Evolutionary conservation across 2,329 filamentous ascomycete genomes (phyloP), one percentile per base, ranked within the genome.

Genomic region (Botrytis cinerea): DNA sequence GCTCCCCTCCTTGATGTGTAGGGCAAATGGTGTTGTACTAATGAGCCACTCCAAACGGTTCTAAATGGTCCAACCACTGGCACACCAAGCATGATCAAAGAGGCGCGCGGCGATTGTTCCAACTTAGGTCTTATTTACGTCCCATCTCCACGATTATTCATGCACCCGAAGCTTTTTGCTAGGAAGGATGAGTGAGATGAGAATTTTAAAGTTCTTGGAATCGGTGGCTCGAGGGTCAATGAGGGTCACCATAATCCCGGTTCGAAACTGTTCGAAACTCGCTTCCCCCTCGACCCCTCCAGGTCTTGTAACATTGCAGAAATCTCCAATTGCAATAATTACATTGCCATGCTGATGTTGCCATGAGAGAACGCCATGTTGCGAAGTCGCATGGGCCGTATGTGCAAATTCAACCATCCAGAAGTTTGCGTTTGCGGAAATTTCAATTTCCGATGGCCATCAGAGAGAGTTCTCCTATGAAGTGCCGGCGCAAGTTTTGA

Each of bases 181-280:
- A 46, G 45, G n/a, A 43, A 54, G 46, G 46, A 57, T 54, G 14
- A 43, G 46, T 25, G 62, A 68, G 70, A 68, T 72, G 60, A 61
- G 62, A 60, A 18, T 69, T 69, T 51, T 25, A 32, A 64, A 32
- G 28, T 35, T 45, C 69, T 71, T 71, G 66, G 48, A 40, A 32
- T 38, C 43, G 70, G 60, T 72, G 70, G 60, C 60, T 72, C 60
- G 46, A 72, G 70, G 60, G 70, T 71, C 35, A 64, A 40, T 64
- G 48, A 69, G 66, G 66, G 66, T 69, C 48, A 45, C 66, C 46
- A 57, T 14, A 66, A 71, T 64, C 70, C 70, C 28, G 32, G 63
- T 38, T 48, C 62, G 71, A 72, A 72, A 72, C 71, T 69, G 32
- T 72, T 69, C 63, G 71, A 72, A 72, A 72, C 71, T 72, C 71